A percentile compares a stretch with the other conserved stretches of the same genome.
Evolutionary conservation across 2,329 filamentous ascomycete species (phyloP).

Genomic region (Chaetothyriales sp.): DNA sequence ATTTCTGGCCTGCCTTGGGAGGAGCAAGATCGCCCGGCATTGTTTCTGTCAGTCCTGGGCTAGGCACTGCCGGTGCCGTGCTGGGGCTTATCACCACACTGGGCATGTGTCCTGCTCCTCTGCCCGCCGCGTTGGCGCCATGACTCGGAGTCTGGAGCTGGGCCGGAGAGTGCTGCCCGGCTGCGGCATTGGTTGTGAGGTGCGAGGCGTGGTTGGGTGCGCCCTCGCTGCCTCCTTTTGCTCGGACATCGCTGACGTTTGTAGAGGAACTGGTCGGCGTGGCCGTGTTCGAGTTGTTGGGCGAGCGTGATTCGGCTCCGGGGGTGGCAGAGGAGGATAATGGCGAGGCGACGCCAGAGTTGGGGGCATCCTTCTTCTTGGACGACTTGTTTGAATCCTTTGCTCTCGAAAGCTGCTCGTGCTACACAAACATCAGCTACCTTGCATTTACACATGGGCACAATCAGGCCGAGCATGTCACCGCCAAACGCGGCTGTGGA

Average conservation of each 20-base stretch:
- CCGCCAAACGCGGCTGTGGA: conserved; percentile 4
- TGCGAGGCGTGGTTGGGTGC: conserved; percentile 16
- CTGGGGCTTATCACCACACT: conserved; percentile 92
- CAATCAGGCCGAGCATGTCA: neutral
- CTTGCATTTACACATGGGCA: neutral
- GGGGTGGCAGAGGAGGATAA: conserved; percentile 39
- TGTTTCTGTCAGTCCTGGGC: conserved; percentile 84
- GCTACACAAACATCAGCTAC: conserved; percentile 29
- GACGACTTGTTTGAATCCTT: conserved; percentile 75
- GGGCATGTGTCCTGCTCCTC: conserved; percentile 50
- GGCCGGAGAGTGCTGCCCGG: conserved; percentile 26
- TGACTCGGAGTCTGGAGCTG: conserved; percentile 27
- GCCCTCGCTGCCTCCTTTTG: conserved; percentile 50
- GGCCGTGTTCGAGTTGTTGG: conserved; percentile 44
- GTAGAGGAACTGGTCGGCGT: conserved; percentile 85
- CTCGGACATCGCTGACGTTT: conserved; percentile 68
- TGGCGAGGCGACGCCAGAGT: conserved; percentile 62
- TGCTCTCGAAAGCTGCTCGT: conserved; percentile 76
- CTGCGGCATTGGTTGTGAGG: conserved; percentile 16
- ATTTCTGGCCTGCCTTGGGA: conserved; percentile 82
- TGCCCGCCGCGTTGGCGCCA: conserved; percentile 37
- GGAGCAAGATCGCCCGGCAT: conserved; percentile 96
- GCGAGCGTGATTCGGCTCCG: conserved; percentile 35
- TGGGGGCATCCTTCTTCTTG: conserved; percentile 43
- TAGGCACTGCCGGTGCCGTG: conserved; percentile 72